Evolutionary conservation across 2,329 filamentous ascomycete species (phyloP).

Genomic region (Aureobasidium sp.): DNA sequence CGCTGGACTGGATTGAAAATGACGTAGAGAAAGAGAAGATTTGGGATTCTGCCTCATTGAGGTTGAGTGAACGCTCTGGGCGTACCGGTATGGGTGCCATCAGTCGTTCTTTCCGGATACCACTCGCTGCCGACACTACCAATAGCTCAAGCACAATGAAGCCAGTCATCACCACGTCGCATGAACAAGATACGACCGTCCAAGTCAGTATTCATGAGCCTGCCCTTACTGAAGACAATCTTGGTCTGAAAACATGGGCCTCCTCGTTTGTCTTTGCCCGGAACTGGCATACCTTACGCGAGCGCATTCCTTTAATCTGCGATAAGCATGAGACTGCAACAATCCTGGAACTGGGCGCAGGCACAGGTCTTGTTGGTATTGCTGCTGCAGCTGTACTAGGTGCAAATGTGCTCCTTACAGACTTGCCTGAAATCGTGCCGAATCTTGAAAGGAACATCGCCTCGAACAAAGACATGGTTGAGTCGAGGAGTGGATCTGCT

Average conservation of each 20-base stretch:
- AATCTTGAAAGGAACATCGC: slow-evolving; percentile 72
- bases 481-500: slow-evolving; percentile 49
- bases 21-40: slow-evolving; percentile 61
- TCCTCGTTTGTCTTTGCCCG: slow-evolving; percentile 80
- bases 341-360: slow-evolving; percentile 75
- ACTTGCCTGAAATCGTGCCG: slow-evolving; percentile 73
- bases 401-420: slow-evolving; percentile 65
- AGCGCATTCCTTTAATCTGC: slow-evolving; percentile 10
- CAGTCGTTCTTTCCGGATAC: slow-evolving; percentile 53
- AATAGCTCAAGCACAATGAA: slow-evolving; percentile 10
- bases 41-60: slow-evolving; percentile 71
- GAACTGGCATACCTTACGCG: slow-evolving; percentile 46
- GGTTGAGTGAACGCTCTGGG: slow-evolving; percentile 81
- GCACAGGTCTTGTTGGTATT: slow-evolving; percentile 84
- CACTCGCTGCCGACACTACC: slow-evolving; percentile 20
- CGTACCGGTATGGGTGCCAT: slow-evolving; percentile 61
- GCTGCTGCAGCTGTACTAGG: slow-evolving; percentile 69
- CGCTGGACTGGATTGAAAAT: slow-evolving; percentile 60
- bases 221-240: slow-evolving; percentile 74
- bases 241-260: slow-evolving; percentile 94
- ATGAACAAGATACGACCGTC: slow-evolving; percentile 33
- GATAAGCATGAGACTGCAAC: slow-evolving; percentile 16
- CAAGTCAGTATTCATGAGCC: slow-evolving; percentile 76
- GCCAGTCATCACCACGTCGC: slow-evolving; percentile 14
- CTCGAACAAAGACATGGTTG: slow-evolving; percentile 54